Evolutionary conservation across 2,329 filamentous ascomycete species (phyloP).

Genomic region (Venturia carpophila): DNA sequence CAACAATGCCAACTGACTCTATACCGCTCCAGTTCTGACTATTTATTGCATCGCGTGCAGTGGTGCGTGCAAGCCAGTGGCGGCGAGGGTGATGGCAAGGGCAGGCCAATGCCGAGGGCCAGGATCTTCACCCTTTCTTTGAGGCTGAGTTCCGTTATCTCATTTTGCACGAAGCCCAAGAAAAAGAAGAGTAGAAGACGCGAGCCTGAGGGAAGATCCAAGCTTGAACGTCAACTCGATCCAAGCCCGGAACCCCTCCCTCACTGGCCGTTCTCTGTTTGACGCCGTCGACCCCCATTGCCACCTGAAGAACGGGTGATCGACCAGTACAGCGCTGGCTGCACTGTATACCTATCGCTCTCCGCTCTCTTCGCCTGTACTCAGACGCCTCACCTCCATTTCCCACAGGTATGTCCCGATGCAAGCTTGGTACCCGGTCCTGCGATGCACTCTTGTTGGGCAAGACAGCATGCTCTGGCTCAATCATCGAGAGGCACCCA

Average conservation of each 20-base stretch:
- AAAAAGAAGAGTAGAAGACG: no score
- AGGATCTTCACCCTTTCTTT: background rate
- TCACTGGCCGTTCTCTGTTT: no score
- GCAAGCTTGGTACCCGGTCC: background rate
- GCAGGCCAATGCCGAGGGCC: background rate
- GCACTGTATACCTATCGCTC: background rate
- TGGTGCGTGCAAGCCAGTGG: background rate
- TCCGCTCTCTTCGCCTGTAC: background rate
- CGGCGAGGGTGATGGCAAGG: background rate
- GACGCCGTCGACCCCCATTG: background rate
- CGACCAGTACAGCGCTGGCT: background rate
- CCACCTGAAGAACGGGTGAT: background rate
- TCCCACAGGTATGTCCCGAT: background rate
- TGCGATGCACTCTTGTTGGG: background rate
- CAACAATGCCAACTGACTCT: background rate
- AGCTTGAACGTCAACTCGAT: background rate
- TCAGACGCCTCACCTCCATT: conserved; percentile 4
- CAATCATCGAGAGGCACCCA: background rate
- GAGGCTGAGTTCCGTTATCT: background rate
- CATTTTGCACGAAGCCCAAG: background rate
- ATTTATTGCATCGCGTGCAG: background rate
- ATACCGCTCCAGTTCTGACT: background rate
- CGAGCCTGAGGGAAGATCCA: background rate
- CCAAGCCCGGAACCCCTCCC: background rate
- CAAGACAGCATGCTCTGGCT: background rate